Evolutionary conservation across 169 alveolate genomes (phyloP), one percentile per base, ranked within the genome.

Genomic region (Plasmodium malariae): DNA sequence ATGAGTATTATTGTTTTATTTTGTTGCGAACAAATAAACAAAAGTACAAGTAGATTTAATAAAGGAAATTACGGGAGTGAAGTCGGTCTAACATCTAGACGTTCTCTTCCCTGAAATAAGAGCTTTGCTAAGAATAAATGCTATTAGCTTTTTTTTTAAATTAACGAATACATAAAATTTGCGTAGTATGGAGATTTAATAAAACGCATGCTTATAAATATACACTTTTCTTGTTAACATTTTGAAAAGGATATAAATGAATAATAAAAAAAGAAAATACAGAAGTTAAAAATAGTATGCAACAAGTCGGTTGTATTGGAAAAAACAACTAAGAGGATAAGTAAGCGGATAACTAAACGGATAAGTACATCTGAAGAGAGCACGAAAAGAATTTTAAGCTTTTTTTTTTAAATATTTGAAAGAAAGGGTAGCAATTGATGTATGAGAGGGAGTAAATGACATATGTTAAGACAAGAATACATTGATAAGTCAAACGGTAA

Each of bases 1-100:
- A n/a, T n/a, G n/a, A n/a, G n/a, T n/a, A n/a, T n/a, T n/a, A n/a
- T n/a, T n/a, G n/a, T n/a, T n/a, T n/a, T n/a, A 19, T 48, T 48
- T 48, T 19, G n/a, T 48, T 48, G 12, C 24, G n/a, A 14, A 48
- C 57, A 48, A 48, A n/a, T 19, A 48, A 48, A 48, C 12, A 14
- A 48, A 48, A 48, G 12, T 14, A 48, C 12, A 48, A 14, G n/a
- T 14, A 14, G 2, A 19, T 14, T 48, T 14, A 48, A 19, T 14
- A 19, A 48, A 48, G n/a, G n/a, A 48, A 48, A 48, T 48, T 14
- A 14, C 12, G 12, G n/a, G n/a, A 48, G n/a, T 14, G 6, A 48
- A 48, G n/a, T 48, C n/a, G 57, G 57, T 48, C 57, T 48, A 48
- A 48, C n/a, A 48, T 2, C 57, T 48, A 48, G 57, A n/a, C n/a